Conservation (phyloP, 1,284 basidiomycete genomes). For the Schizophyllum commune region DNA sequence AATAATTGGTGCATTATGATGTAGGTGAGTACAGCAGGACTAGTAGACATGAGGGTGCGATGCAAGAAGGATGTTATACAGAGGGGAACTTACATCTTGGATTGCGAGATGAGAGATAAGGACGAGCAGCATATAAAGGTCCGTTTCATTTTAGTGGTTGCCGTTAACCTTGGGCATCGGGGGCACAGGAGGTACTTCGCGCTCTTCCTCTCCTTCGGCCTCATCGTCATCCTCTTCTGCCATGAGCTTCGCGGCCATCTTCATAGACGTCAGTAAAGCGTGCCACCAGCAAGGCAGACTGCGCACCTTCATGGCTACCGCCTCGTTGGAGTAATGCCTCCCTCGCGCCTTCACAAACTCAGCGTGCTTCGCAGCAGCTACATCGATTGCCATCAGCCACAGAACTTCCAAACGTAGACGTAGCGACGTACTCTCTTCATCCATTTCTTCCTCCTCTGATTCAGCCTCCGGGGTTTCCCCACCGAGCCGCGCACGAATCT, state of each 20-base stretch:
- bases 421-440: conserved; percentile 65
- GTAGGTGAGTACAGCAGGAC: neutral
- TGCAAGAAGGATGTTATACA: neutral
- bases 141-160: conserved; percentile 2
- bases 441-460: conserved; percentile 75
- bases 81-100: neutral
- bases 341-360: conserved; percentile 79
- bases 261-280: conserved; percentile 9
- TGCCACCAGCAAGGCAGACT: neutral
- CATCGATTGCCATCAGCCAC: conserved; percentile 4
- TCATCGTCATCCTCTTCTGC: conserved; percentile 61
- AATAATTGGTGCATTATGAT: neutral
- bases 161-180: conserved; percentile 27
- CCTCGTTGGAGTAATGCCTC: conserved; percentile 86
- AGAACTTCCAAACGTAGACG: conserved; percentile 3
- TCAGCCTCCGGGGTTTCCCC: conserved; percentile 53
- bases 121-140: too few species aligned
- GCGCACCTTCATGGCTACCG: conserved; percentile 82
- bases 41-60: neutral
- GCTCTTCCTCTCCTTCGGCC: conserved; percentile 8
- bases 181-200: conserved; percentile 10
- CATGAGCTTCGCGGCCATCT: conserved; percentile 61
- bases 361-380: conserved; percentile 75
- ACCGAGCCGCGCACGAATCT: conserved; percentile 38
- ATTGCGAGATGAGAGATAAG: neutral